These are phyloP conservation scores for Xylaria scruposa DNA, from an alignment of 495 filamentous ascomycete genomes.

Conservation along the genomic window DNA sequence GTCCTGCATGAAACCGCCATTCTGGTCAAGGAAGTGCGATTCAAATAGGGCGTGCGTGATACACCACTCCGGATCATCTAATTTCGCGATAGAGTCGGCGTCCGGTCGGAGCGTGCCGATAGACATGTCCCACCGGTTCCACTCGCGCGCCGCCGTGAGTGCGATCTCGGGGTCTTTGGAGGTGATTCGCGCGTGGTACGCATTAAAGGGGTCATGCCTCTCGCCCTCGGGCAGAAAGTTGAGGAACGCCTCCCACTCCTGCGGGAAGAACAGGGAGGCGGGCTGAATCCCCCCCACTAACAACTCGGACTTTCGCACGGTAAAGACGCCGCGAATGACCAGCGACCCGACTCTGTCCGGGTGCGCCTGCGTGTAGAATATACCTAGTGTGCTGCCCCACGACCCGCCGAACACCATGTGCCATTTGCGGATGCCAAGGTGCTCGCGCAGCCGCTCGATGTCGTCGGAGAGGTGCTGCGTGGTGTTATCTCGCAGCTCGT, in stretches of 20 bases:
- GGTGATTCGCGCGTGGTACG: conserved; percentile 47
- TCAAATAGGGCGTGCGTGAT: conserved; percentile 49
- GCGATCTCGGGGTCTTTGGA: conserved; percentile 34
- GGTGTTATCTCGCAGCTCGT: conserved; percentile 52
- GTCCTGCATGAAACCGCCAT: conserved; percentile 44
- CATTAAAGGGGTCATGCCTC: conserved; percentile 37
- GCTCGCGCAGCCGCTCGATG: conserved; percentile 50
- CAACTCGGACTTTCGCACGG: conserved; percentile 40
- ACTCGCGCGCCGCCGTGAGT: conserved; percentile 36
- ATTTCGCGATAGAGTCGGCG: conserved; percentile 29
- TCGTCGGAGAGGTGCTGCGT: conserved; percentile 52
- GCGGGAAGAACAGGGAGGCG: conserved; percentile 48
- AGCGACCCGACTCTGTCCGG: conserved; percentile 42
- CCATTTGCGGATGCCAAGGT: conserved; percentile 53
- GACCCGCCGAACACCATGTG: conserved; percentile 56
- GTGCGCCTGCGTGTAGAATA: conserved; percentile 51
- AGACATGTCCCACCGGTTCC: conserved; percentile 49
- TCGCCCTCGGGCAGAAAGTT: conserved; percentile 43
- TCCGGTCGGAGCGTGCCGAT: conserved; percentile 40
- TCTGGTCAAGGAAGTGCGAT: conserved; percentile 49
- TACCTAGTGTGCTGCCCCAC: conserved; percentile 54
- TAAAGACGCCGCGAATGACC: conserved; percentile 50
- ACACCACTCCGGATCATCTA: conserved; percentile 46
- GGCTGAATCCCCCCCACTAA: conserved; percentile 38
- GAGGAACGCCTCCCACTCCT: conserved; percentile 49